These are phyloP conservation scores for Wallacemonas sp. DNA, from an alignment of 208 protist genomes.

Conservation along the genomic window DNA sequence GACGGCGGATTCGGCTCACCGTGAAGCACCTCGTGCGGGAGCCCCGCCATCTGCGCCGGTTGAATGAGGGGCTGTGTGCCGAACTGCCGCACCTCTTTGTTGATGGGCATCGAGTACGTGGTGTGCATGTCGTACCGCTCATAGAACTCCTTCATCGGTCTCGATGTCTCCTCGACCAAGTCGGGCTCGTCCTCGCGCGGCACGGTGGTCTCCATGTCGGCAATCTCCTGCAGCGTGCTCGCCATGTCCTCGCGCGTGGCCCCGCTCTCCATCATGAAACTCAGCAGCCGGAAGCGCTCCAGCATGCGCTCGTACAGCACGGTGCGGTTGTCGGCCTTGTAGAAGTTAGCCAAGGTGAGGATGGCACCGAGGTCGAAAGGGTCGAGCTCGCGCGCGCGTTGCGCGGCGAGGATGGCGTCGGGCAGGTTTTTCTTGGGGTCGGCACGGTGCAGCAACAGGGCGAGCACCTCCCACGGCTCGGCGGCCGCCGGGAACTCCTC, in stretches of 20 bases:
- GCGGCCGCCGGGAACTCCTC: conserved; percentile 63
- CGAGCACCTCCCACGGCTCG: conserved; percentile 66
- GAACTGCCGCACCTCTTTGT: conserved; percentile 51
- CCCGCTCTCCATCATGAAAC: conserved; percentile 55
- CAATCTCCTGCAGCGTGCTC: conserved; percentile 52
- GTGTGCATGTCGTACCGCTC: conserved; percentile 52
- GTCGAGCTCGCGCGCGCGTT: conserved; percentile 60
- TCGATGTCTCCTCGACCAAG: conserved; percentile 26
- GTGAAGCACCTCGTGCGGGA: conserved; percentile 2
- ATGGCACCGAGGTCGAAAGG: conserved; percentile 55
- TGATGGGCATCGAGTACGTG: conserved; percentile 73
- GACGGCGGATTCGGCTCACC: not conserved
- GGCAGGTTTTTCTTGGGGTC: conserved; percentile 48
- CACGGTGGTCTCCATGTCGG: conserved; percentile 35
- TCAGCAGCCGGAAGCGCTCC: conserved; percentile 76
- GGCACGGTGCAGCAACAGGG: conserved; percentile 67
- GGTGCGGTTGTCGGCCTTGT: conserved; percentile 57
- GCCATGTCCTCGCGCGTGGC: conserved; percentile 61
- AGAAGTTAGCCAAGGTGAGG: conserved; percentile 70
- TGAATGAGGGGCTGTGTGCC: conserved; percentile 21
- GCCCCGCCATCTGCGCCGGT: not conserved
- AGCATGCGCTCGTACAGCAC: conserved; percentile 66
- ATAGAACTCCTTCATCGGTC: conserved; percentile 39
- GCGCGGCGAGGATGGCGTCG: conserved; percentile 67
- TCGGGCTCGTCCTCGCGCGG: conserved; percentile 31